A percentile compares a stretch with the other conserved stretches of the same genome.
phyloP scores from a whole-genome alignment of 2,329 filamentous ascomycete species.

The Pseudogymnoascus sp. region DNA sequence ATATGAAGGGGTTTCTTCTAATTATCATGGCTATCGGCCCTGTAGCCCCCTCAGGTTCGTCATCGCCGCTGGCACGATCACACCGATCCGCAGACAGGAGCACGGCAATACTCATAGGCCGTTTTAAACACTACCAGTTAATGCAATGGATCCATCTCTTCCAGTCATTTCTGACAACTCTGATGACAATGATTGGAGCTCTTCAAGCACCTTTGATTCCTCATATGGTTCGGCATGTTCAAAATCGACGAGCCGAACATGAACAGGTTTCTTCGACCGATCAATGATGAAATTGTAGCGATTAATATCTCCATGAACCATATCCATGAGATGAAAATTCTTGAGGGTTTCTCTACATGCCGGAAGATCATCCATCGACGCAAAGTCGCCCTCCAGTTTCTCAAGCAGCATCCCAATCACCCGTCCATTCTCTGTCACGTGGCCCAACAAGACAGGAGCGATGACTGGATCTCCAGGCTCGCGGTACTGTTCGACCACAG shows the following conservation, averaged over 20 bases:
- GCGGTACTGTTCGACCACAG: not conserved
- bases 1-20: not conserved
- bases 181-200: conserved; percentile 9
- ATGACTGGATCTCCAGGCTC: conserved; percentile 12
- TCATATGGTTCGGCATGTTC: conserved; percentile 12
- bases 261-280: conserved; percentile 8
- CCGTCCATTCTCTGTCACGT: conserved; percentile 29
- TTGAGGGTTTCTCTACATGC: conserved; percentile 24
- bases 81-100: not conserved
- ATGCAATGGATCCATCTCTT: conserved; percentile 6
- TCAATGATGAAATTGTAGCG: conserved; percentile 11
- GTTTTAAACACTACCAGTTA: conserved; percentile 8
- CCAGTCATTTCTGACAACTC: conserved; percentile 12
- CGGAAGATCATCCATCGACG: conserved; percentile 23
- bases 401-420: conserved; percentile 31
- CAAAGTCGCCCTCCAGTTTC: conserved; percentile 27
- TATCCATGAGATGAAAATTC: conserved; percentile 19
- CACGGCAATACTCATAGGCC: not conserved
- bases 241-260: conserved; percentile 11
- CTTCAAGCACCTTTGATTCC: conserved; percentile 9
- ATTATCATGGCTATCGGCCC: not conserved
- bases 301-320: conserved; percentile 13
- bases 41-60: not conserved
- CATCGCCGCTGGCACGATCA: not conserved
- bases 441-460: conserved; percentile 29